Conservation (phyloP, 768 basidiomycete species). For the Suillus spraguei region DNA sequence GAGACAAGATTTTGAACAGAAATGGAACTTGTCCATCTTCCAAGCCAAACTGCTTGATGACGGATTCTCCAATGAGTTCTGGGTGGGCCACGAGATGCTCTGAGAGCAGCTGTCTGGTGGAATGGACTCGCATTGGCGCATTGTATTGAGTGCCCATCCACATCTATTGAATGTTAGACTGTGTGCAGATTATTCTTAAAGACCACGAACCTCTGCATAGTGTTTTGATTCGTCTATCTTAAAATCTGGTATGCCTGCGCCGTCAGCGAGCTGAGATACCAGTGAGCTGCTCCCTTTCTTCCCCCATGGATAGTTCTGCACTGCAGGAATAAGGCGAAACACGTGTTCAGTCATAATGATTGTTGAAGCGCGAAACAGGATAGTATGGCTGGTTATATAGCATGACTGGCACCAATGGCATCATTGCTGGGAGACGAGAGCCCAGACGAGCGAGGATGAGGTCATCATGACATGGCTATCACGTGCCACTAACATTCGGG, state of each 20-base stretch:
- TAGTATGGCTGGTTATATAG: not conserved
- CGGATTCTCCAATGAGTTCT: constrained; percentile 41
- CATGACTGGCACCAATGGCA: too few relatives aligned
- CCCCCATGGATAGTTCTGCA: constrained; percentile 57
- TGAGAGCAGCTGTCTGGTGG: constrained; percentile 24
- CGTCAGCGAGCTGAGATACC: constrained; percentile 46
- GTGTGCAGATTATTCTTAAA: not conserved
- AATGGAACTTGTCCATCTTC: constrained; percentile 45
- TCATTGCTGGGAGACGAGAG: too few relatives aligned
- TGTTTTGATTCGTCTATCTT: constrained; percentile 44
- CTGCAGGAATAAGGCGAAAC: constrained; percentile 26
- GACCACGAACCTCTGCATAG: constrained; percentile 53
- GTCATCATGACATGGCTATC: not conserved
- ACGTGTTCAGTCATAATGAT: constrained; percentile 16
- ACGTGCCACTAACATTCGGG: not conserved
- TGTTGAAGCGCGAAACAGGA: not conserved
- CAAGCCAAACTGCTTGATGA: constrained; percentile 26
- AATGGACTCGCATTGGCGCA: constrained; percentile 41
- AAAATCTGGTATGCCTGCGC: constrained; percentile 35
- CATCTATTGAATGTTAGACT: constrained; percentile 35
- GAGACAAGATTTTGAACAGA: constrained; percentile 58
- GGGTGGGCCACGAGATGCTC: constrained; percentile 37
- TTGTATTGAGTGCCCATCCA: constrained; percentile 66
- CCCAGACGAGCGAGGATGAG: too few relatives aligned
- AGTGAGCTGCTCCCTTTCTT: constrained; percentile 49